Base-by-base conservation (phyloP, 768 basidiomycete species). In the Psilocybe tampanensis region DNA sequence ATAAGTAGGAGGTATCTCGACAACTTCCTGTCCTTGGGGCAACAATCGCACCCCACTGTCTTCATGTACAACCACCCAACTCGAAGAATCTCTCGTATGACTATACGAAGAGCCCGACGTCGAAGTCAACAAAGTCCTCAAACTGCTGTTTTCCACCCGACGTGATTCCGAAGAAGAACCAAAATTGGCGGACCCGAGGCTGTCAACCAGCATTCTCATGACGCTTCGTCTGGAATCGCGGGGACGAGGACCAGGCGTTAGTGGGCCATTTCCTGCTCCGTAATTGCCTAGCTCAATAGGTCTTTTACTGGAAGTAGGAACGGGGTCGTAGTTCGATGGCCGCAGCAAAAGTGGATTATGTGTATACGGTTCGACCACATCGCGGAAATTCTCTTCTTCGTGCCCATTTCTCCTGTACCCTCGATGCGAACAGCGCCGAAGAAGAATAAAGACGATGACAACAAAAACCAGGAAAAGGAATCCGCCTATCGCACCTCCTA, bases 1-100 rank as follows among this genome's bases (percentile, higher is more conserved):
- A 33, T 48, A 48, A 5, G 47, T 48, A 48, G 47, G 47, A 15
- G 47, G 47, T 48, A 48, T 48, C n/a, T 48, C 47, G 29, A 48
- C 18, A 33, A 48, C 29, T 13, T 48, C 47, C 26, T 26, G 29
- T 2, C 26, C 12, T 33, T 48, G 26, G 17, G 47, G 29, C 11
- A 33, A 48, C 18, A 48, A 29, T 19, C 47, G 47, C 26, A 48
- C 26, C 4, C 47, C 47, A 48, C 47, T 48, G 19, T 48, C 47
- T 21, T 48, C 47, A 33, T 48, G 47, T 12, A 32, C 19, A n/a
- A 48, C 26, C n/a, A 48, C 19, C 47, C 24, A 48, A 32, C 47
- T 48, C 17, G 47, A 29, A 15, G 47, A 48, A 17, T 26, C 32
- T 29, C 47, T 17, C 11, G 45, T 26, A 23, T 24, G 45, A 12